Evolutionary conservation across 345 rosid genomes (phyloP), one percentile per base, ranked within the genome.

Genomic region (Gossypium australe): DNA sequence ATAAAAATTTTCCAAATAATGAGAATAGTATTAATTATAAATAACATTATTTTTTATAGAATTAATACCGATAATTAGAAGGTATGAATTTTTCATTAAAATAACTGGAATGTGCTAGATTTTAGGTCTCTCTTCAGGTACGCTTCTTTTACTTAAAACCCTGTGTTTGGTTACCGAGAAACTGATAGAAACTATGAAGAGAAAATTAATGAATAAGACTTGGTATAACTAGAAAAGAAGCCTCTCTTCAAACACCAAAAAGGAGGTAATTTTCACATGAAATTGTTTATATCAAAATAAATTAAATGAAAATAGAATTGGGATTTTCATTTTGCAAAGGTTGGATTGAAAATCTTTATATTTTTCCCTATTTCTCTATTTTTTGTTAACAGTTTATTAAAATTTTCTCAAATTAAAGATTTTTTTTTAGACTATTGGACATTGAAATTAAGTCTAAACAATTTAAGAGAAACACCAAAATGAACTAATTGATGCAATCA

Each of bases 71-170:
- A 29, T 4, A 29, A 34, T 5, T 34, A 34, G 41, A 5, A 34
- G 1, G 1, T 34, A 34, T 34, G 41, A 34, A 34, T 34, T 34
- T 34, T 34, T 34, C 41, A 34, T 34, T 34, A 34, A 5, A 34
- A 34, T 34, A 34, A 34, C 41, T 34, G 41, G 1, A 34, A 34
- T 34, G 41, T 78, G 84, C 11, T 81, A 41, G 47, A 75, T 63
- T 51, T 61, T 68, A 72, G 79, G 80, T 55, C 76, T 53, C 72
- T 65, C 24, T 45, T 72, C 61, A 72, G 76, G 80, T 78, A 55
- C 29, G 60, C 67, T 56, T 72, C 70, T 64, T 70, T 70, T 45
- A 56, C 62, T 56, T 56, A 34, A 34, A 34, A 41, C 29, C 18
- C 25, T 38, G 61, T 53, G 53, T 52, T 64, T 47, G 71, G 16